These are phyloP conservation scores for Aspergillus homomorphus DNA, from an alignment of 495 filamentous ascomycete species.

Conservation along the genomic window DNA sequence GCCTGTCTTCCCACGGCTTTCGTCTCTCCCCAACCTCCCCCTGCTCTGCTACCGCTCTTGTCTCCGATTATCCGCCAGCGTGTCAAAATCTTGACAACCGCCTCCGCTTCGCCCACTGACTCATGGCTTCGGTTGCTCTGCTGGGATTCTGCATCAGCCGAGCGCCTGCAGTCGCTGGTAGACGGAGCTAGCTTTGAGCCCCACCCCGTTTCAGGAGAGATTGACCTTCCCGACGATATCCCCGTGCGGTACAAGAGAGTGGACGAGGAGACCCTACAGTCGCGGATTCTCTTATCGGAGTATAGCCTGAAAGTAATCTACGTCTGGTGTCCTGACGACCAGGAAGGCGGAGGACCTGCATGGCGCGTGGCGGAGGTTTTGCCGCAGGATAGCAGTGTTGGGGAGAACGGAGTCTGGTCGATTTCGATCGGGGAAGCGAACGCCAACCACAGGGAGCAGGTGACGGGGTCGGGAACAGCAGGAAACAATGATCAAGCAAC, in stretches of 20 bases:
- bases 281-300: constrained; percentile 55
- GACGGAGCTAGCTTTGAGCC: constrained; percentile 70
- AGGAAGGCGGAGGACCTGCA: constrained; percentile 62
- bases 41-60: constrained; percentile 74
- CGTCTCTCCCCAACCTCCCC: constrained; percentile 71
- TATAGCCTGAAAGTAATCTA: constrained; percentile 56
- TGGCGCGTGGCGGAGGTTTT: constrained; percentile 85
- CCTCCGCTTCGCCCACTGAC: constrained; percentile 55
- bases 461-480: constrained; percentile 32
- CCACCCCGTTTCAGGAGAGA: constrained; percentile 88
- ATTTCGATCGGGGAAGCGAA: constrained; percentile 53
- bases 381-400: constrained; percentile 46
- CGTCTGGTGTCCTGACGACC: constrained; percentile 67
- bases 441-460: constrained; percentile 31
- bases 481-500: constrained; percentile 21
- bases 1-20: constrained; percentile 84
- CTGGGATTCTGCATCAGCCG: constrained; percentile 68
- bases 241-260: constrained; percentile 65
- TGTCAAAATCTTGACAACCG: constrained; percentile 67
- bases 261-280: constrained; percentile 84
- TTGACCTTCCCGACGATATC: constrained; percentile 70
- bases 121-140: constrained; percentile 90
- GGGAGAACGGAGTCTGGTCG: constrained; percentile 47
- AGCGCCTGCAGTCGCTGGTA: constrained; percentile 63
- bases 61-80: constrained; percentile 90